A percentile compares a stretch with the other conserved stretches of the same genome.
phyloP scores from a whole-genome alignment of 441 rosid species.

The Metrosideros polymorpha region DNA sequence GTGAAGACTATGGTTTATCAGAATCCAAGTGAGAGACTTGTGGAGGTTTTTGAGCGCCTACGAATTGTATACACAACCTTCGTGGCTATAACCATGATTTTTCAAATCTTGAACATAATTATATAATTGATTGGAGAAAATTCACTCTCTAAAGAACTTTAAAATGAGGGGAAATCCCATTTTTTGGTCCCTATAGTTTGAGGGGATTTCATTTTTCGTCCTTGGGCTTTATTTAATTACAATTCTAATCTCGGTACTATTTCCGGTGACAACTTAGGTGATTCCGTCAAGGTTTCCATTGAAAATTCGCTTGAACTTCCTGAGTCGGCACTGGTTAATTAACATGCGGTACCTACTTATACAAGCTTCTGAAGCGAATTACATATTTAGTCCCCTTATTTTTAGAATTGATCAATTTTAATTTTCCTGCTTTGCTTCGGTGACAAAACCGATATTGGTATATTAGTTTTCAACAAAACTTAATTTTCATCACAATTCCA shows the following conservation, averaged over 20 bases:
- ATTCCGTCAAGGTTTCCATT: not conserved
- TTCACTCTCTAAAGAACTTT: not conserved
- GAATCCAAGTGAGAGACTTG: not conserved
- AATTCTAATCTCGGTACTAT: not conserved
- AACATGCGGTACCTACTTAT: too few relatives aligned
- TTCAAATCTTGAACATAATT: not conserved
- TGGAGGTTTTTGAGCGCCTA: not conserved
- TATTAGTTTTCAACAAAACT: too few relatives aligned
- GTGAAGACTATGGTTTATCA: not conserved
- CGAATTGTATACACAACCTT: rapidly evolving
- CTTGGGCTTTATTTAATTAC: not conserved
- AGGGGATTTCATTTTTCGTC: not conserved
- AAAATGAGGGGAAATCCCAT: not conserved
- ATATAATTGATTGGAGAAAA: not conserved
- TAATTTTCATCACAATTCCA: too few relatives aligned
- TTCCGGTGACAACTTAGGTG: rapidly evolving
- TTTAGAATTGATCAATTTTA: too few relatives aligned
- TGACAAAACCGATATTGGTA: too few relatives aligned
- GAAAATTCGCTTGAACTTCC: not conserved
- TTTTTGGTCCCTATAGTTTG: not conserved
- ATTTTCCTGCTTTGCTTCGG: too few relatives aligned
- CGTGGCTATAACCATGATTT: too few relatives aligned
- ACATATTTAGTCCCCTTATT: too few relatives aligned
- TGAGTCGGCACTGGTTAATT: not conserved
- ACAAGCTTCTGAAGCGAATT: too few relatives aligned